Evolutionary conservation across 345 rosid genomes (phyloP), one percentile per base, ranked within the genome.

Genomic region (Salix exigua): DNA sequence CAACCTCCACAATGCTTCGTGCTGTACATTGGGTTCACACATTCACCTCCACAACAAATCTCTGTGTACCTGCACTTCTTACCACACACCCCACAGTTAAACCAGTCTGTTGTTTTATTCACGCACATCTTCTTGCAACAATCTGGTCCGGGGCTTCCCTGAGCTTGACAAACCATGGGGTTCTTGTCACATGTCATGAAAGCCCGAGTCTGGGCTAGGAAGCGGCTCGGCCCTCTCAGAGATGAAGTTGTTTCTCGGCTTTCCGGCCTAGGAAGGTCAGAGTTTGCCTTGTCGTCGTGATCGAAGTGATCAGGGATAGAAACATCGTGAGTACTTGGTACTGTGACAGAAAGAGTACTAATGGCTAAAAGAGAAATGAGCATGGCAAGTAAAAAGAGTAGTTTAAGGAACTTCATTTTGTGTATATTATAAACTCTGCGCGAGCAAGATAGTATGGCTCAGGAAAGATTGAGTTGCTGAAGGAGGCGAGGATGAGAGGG

Each of bases 61-160:
- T 88, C 88, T 0, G 85, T 76, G 79, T 77, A 88, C 66, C 72
- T 85, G 33, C 94, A 91, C 30, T 86, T 84, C 70, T 72, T 83
- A 2, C 94, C 94, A 37, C 94, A 91, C 74, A 4, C 76, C 14
- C 92, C 90, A 38, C 94, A 90, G 42, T 86, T 88, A 12, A 79
- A 8, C 48, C 68, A 64, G 77, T 88, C 87, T n/a, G 75, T 84
- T 38, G 21, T 18, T 28, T 86, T 70, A 37, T 87, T 81, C 30
- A 90, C 94, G 50, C 94, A 90, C 63, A 37, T 86, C 73, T 84
- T 88, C 80, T 85, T 83, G 82, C 94, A 90, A 74, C 94, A 88
- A 72, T 83, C 77, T 21, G 87, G 87, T 9, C 92, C 92, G 0
- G 86, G 78, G 71, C 94, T 88, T 6, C 90, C 90, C 70, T 74